Evolutionary conservation across 495 filamentous ascomycete species (phyloP).

Genomic region (Cenococcum geophilum): DNA sequence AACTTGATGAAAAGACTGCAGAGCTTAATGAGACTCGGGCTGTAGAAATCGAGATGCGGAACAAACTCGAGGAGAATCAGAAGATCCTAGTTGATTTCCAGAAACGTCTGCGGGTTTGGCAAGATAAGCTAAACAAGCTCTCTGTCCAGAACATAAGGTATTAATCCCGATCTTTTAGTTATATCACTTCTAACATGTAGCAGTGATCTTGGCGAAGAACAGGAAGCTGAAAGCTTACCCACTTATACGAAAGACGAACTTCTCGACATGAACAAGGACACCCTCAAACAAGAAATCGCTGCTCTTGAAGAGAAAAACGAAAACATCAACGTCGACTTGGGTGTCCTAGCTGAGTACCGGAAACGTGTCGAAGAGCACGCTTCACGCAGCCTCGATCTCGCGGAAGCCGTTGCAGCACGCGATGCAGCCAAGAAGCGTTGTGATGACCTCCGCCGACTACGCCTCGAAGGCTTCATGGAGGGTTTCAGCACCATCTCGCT

Average conservation of each 20-base stretch:
- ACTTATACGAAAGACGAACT: conserved; percentile 86
- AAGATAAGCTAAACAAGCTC: conserved; percentile 78
- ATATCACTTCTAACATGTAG: neutral
- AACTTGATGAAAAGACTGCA: conserved; percentile 78
- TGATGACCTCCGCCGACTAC: conserved; percentile 81
- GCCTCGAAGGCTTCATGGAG: conserved; percentile 96
- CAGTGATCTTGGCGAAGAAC: conserved; percentile 40
- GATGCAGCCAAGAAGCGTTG: conserved; percentile 84
- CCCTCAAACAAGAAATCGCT: conserved; percentile 80
- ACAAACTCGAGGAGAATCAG: conserved; percentile 92
- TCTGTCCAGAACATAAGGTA: conserved; percentile 64
- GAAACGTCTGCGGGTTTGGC: conserved; percentile 75
- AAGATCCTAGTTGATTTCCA: conserved; percentile 84
- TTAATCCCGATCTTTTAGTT: neutral
- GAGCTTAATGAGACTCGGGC: conserved; percentile 87
- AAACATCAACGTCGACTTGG: conserved; percentile 80
- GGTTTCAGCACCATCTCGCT: conserved; percentile 93
- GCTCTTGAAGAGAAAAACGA: conserved; percentile 88
- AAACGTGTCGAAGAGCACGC: conserved; percentile 82
- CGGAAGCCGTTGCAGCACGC: conserved; percentile 63
- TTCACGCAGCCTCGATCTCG: conserved; percentile 71
- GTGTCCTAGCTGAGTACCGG: conserved; percentile 88
- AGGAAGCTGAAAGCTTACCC: conserved; percentile 56
- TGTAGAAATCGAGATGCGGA: conserved; percentile 94
- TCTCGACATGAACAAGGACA: conserved; percentile 82